Percentiles rank a stretch among this genome's conserved stretches.
phyloP scores from a whole-genome alignment of 768 basidiomycete genomes.

The Candolleomyces eurysporus region DNA sequence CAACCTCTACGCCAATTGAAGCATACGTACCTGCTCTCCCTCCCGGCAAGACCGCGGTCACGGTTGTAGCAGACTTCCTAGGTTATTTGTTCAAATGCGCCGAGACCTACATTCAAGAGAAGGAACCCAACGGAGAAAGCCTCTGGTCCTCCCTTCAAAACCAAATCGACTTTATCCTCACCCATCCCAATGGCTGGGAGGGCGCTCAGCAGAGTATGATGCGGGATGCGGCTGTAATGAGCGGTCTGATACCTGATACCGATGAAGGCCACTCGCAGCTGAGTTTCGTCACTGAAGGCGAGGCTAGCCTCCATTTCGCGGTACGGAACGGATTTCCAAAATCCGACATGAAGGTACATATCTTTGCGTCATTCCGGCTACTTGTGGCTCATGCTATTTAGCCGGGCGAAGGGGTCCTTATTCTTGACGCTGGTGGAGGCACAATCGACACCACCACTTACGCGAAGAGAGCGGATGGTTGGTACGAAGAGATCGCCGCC shows the following conservation, averaged over 20 bases:
- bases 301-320: constrained; percentile 54
- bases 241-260: constrained; percentile 39
- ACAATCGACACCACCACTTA: constrained; percentile 44
- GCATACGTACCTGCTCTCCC: constrained; percentile 27
- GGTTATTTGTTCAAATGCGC: constrained; percentile 38
- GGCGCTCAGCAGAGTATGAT: constrained; percentile 49
- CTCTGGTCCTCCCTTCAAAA: constrained; percentile 21
- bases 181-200: constrained; percentile 58
- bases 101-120: constrained; percentile 33
- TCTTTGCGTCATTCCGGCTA: background rate
- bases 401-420: constrained; percentile 32
- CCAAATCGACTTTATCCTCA: constrained; percentile 39
- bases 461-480: constrained; percentile 14
- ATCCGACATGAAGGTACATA: background rate
- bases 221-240: constrained; percentile 42
- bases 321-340: constrained; percentile 1
- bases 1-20: background rate
- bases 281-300: constrained; percentile 52
- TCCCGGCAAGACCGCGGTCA: constrained; percentile 23
- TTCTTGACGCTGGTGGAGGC: constrained; percentile 45
- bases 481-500: constrained; percentile 32
- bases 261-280: constrained; percentile 32
- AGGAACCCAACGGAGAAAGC: constrained; percentile 27
- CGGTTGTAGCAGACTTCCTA: constrained; percentile 41
- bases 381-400: constrained; percentile 11